Evolutionary conservation across 305 asterid species (phyloP).

Genomic region (Plantago lanceolata): DNA sequence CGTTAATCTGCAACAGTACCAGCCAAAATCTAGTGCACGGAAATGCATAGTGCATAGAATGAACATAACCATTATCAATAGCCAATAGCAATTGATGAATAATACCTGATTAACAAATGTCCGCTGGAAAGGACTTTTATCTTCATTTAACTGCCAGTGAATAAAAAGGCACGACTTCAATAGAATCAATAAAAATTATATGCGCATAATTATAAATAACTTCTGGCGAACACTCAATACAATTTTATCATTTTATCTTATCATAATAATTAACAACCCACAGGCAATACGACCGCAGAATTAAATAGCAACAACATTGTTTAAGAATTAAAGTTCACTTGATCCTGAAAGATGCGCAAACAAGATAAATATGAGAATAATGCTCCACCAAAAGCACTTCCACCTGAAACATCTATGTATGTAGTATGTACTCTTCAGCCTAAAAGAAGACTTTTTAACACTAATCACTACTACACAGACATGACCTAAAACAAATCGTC

Average conservation of each 20-base stretch:
- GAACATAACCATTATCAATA: background rate
- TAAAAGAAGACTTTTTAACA: background rate
- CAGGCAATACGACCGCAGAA: background rate
- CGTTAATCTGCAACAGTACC: slow-evolving; percentile 14
- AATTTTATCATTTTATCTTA: slow-evolving; percentile 20
- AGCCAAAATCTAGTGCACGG: slow-evolving; percentile 18
- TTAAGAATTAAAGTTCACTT: slow-evolving; percentile 6
- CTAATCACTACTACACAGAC: background rate
- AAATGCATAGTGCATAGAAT: background rate
- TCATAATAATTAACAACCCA: slow-evolving; percentile 12
- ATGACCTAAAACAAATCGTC: background rate
- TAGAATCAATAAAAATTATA: slow-evolving; percentile 20
- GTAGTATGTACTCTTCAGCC: slow-evolving; percentile 10
- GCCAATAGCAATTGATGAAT: slow-evolving; percentile 22
- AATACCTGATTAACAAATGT: slow-evolving; percentile 95
- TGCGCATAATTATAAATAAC: too few species aligned
- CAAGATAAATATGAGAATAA: background rate
- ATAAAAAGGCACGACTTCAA: slow-evolving; percentile 21
- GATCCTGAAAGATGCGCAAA: background rate
- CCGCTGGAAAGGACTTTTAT: slow-evolving; percentile 93
- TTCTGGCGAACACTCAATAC: slow-evolving; percentile 3
- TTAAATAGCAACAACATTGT: slow-evolving; percentile 17
- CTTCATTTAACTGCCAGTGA: slow-evolving; percentile 76
- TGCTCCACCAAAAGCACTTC: slow-evolving; percentile 2
- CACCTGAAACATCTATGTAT: slow-evolving; percentile 1